A percentile compares a stretch with the other conserved stretches of the same genome.
These are phyloP conservation scores for Geotrichum histeridarum DNA, from an alignment of 1,139 yeast species.

Conservation along the genomic window DNA sequence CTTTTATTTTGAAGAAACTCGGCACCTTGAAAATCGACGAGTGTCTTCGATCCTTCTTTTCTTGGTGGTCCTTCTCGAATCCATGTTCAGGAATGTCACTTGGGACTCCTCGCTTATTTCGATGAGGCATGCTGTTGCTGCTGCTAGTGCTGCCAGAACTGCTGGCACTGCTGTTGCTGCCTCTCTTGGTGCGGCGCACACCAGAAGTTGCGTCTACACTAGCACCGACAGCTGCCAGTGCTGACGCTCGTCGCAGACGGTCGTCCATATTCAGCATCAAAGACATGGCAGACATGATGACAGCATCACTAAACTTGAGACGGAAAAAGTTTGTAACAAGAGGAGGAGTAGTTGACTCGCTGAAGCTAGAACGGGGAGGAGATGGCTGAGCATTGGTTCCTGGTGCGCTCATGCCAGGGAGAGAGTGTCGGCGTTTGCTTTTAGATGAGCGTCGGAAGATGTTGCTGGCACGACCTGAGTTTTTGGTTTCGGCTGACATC, in stretches of 20 bases:
- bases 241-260: background rate
- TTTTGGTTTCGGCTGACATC: background rate
- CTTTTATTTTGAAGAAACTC: background rate
- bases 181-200: background rate
- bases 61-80: background rate
- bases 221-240: background rate
- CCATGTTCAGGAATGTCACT: no score
- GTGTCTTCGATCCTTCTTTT: background rate
- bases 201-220: background rate
- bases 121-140: background rate
- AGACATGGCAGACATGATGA: conserved; percentile 11
- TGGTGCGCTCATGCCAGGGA: background rate
- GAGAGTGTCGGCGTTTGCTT: background rate
- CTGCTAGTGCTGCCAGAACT: background rate
- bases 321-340: background rate
- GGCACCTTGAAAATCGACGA: background rate
- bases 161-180: background rate
- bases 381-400: background rate
- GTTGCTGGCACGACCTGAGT: background rate
- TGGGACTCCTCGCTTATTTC: no score
- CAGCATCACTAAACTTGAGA: conserved; percentile 4
- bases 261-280: conserved; percentile 16
- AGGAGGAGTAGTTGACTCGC: background rate
- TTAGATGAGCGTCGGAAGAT: background rate
- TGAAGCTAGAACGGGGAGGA: background rate